Base-by-base conservation (phyloP, 73 alveolate genomes). In the Paramecium sexaurelia region DNA sequence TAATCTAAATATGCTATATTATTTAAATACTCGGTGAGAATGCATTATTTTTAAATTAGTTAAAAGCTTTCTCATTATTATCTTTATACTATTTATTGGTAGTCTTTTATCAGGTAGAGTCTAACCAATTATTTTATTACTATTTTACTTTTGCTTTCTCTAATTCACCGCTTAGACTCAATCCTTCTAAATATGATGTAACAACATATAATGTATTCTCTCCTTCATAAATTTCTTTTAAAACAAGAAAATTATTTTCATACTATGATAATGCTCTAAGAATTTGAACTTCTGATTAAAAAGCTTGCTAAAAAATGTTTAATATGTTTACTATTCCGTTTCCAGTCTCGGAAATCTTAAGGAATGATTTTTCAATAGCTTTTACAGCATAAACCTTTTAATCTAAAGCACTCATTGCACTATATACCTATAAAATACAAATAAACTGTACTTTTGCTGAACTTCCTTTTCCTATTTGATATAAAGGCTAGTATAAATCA, bases 221-320 rank as follows among this genome's bases (percentile, higher is more conserved):
- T 1, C 90, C 90, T 45, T 78, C 90, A 78, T 78, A 78, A 41
- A 78, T 43, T 24, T 78, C 90, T 8, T 39, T 39, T n/a, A 78
- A 61, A 8, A 24, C 32, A 2, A 78, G 90, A 43, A 78, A 78
- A 61, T 78, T 26, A 29, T 19, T 43, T 20, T 39, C 47, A 19
- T 78, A 39, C 32, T 29, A 20, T 37, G 69, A n/a, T 33, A 78
- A 33, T 33, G 68, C 41, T 26, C 36, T 39, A 3, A 78, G 68
- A 78, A 78, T 78, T 39, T 43, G 73, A 22, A 78, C 73, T 33
- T 78, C 90, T 0, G 90, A 40, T 20, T 78, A 19, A 33, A 78
- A 78, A 7, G 51, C 90, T 24, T 26, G 3, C 90, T 78, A 78
- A 19, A 29, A n/a, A 1, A 32, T 29, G 20, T 10, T 61, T 6